Conservation (phyloP, 176 grass and related monocot genomes). For the Carex myosuroides region DNA sequence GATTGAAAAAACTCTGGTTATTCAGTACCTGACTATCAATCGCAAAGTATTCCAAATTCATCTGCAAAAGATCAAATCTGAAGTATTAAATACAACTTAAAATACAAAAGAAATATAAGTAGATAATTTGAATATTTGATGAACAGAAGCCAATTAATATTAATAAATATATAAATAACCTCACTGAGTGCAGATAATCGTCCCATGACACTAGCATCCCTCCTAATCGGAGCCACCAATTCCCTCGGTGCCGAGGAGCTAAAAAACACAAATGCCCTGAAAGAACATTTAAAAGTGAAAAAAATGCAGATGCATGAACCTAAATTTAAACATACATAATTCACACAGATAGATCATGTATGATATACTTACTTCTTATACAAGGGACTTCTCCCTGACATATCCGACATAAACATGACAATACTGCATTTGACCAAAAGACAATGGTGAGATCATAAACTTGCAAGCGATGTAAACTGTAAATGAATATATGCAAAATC, state of each 20-base stretch:
- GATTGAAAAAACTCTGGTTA: not conserved
- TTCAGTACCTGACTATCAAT: slow-evolving; percentile 76
- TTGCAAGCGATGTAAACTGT: slow-evolving; percentile 5
- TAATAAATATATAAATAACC: slow-evolving; percentile 32
- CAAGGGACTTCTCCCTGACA: slow-evolving; percentile 73
- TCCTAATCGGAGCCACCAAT: slow-evolving; percentile 54
- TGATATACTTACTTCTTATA: slow-evolving; percentile 81
- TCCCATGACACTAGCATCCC: slow-evolving; percentile 47
- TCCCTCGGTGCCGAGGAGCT: slow-evolving; percentile 60
- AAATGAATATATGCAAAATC: slow-evolving; percentile 32
- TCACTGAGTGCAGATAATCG: slow-evolving; percentile 70
- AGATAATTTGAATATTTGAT: not conserved
- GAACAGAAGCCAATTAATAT: slow-evolving; percentile 18
- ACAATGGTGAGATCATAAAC: slow-evolving; percentile 27
- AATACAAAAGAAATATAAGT: not conserved
- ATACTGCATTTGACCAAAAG: slow-evolving; percentile 43
- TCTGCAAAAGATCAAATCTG: slow-evolving; percentile 42
- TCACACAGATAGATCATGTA: not conserved
- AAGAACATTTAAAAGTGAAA: not conserved
- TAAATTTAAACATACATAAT: slow-evolving; percentile 19
- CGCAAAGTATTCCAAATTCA: slow-evolving; percentile 83
- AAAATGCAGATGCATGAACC: slow-evolving; percentile 18
- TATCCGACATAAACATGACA: slow-evolving; percentile 64
- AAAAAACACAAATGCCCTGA: slow-evolving; percentile 77
- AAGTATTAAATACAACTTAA: slow-evolving; percentile 27